Base-by-base conservation (phyloP, 768 basidiomycete species). In the Pilatotrama ljubarskyi region DNA sequence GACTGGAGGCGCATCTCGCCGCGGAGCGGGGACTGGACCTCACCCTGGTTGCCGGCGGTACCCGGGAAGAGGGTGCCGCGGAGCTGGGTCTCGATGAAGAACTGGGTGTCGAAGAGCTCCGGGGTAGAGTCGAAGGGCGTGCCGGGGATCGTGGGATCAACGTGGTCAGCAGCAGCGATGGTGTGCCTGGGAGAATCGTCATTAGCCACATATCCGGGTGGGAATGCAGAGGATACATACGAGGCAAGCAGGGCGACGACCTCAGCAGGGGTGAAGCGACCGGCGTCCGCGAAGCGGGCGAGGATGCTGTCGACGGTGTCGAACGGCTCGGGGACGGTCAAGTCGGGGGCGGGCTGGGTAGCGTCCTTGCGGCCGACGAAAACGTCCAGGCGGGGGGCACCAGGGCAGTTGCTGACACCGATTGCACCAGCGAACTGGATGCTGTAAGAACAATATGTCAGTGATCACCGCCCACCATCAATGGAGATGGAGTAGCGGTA, bases 401-500 rank as follows among this genome's bases (percentile, higher is more conserved):
- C 77, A 24, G 75, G 68, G 59, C 77, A 78, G 66, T 76, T 76
- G 48, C 70, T 68, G 2, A 75, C 61, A 44, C 69, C 74, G 41
- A 77, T 74, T 17, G 71, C 73, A 41, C 70, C 73, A 29, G 73
- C 71, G 50, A 76, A 73, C 52, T 75, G 75, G 55, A 76, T 75
- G 56, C 73, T 76, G 38, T 1, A 22, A 25, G 29, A 10, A 9
- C 18, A 11, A 17, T 20, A 4, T 18, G 17, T 48, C 17, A 47
- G 42, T n/a, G n/a, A n/a, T 14, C 22, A 24, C 7, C 17, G 6
- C 38, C 13, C 18, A 22, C 6, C 22, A 36, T 20, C 17, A 13
- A 32, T 9, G 18, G 10, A 3, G 20, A 11, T 11, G 13, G 56
- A 49, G 40, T 63, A n/a, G 69, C 64, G 3, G 62, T 65, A 13